phyloP scores from a whole-genome alignment of 2,329 filamentous ascomycete species.

The Ciborinia camelliae region DNA sequence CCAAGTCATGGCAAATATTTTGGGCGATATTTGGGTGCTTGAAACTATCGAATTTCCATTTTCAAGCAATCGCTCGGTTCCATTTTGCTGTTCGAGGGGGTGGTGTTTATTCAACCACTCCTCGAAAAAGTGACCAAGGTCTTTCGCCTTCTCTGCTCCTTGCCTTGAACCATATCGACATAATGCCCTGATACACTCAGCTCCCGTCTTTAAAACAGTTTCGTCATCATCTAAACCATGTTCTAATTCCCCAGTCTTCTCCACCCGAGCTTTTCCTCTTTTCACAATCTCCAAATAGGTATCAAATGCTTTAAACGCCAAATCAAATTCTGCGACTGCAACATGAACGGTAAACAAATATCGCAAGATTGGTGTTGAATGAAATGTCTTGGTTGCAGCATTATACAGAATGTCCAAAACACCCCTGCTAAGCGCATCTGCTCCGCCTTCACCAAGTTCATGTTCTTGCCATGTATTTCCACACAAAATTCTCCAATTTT shows the following conservation, averaged over 20 bases:
- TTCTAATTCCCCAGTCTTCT: slow-evolving; percentile 71
- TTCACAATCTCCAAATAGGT: slow-evolving; percentile 88
- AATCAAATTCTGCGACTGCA: slow-evolving; percentile 83
- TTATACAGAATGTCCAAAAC: slow-evolving; percentile 87
- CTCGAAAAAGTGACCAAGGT: slow-evolving; percentile 68
- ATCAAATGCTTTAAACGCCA: slow-evolving; percentile 86
- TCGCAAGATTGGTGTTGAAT: slow-evolving; percentile 84
- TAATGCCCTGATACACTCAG: slow-evolving; percentile 74
- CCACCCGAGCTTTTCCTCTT: slow-evolving; percentile 77
- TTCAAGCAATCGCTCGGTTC: slow-evolving; percentile 20
- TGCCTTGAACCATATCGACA: slow-evolving; percentile 75
- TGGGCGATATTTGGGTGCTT: slow-evolving; percentile 49
- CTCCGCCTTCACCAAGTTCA: slow-evolving; percentile 78
- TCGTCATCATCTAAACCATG: slow-evolving; percentile 74
- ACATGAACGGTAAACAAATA: slow-evolving; percentile 86
- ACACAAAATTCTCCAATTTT: slow-evolving; percentile 81
- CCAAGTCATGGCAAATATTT: slow-evolving; percentile 68
- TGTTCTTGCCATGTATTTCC: slow-evolving; percentile 76
- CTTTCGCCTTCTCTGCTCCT: slow-evolving; percentile 75
- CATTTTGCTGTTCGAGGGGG: slow-evolving; percentile 24
- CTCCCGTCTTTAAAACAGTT: slow-evolving; percentile 71
- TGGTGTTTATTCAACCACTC: slow-evolving; percentile 66
- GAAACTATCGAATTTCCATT: slow-evolving; percentile 21
- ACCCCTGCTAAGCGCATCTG: slow-evolving; percentile 68
- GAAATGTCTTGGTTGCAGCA: slow-evolving; percentile 88